Evolutionary conservation across 345 rosid species (phyloP).

Genomic region (Aegle marmelos): DNA sequence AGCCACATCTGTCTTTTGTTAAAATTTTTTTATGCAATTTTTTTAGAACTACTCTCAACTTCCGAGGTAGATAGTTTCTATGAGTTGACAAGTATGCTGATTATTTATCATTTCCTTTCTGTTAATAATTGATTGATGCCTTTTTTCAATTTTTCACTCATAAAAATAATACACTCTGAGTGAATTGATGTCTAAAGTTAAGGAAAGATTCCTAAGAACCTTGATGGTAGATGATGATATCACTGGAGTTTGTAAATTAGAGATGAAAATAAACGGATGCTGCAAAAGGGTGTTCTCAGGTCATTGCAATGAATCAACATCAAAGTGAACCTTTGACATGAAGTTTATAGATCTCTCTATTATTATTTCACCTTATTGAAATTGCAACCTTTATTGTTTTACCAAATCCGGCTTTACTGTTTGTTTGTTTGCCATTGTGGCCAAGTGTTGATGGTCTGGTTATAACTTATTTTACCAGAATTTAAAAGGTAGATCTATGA

Average conservation of each 20-base stretch:
- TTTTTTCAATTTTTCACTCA: too few species aligned
- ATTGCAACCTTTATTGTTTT: background rate
- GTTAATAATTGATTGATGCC: background rate
- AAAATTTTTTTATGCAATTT: background rate
- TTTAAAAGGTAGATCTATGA: background rate
- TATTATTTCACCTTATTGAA: background rate
- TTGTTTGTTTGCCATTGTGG: background rate
- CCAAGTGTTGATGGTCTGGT: background rate
- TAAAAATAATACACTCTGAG: background rate
- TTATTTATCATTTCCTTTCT: background rate
- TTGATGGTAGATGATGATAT: background rate
- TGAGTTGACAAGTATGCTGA: conserved; percentile 11
- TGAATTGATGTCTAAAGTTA: background rate
- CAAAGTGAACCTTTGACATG: background rate
- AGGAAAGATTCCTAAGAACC: background rate
- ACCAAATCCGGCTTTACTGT: background rate
- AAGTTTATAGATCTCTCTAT: background rate
- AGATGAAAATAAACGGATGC: background rate
- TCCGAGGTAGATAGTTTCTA: conserved; percentile 4
- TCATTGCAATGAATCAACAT: background rate
- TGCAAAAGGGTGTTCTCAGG: background rate
- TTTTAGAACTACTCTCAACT: background rate
- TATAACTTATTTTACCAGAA: background rate
- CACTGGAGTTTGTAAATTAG: background rate
- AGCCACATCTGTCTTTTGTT: background rate